Evolutionary conservation across 176 grass and related monocot species (phyloP).

Genomic region (Cenchrus purpureus): DNA sequence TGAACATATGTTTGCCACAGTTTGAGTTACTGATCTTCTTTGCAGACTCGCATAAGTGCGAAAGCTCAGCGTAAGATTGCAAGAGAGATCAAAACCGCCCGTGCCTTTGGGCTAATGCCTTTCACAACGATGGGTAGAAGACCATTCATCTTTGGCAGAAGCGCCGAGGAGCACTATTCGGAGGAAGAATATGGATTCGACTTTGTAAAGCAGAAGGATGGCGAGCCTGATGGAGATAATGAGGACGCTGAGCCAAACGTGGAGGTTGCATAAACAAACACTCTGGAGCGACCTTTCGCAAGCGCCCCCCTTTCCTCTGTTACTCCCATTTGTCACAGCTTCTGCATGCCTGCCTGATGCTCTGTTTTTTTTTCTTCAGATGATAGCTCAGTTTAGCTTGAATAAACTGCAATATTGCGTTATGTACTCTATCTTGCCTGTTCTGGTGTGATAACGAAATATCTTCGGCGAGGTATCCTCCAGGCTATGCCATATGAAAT

Average conservation of each 20-base stretch:
- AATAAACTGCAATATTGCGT: constrained; percentile 31
- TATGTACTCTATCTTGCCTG: neutral
- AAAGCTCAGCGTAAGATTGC: constrained; percentile 97
- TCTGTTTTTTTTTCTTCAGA: neutral
- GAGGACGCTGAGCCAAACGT: constrained; percentile 1
- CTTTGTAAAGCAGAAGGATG: constrained; percentile 37
- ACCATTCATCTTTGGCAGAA: constrained; percentile 74
- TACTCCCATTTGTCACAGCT: neutral
- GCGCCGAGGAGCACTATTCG: constrained; percentile 55
- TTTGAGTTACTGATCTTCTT: constrained; percentile 8
- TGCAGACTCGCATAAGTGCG: constrained; percentile 83
- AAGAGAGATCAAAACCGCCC: constrained; percentile 89
- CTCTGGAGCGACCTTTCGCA: neutral
- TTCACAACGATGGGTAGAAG: constrained; percentile 93
- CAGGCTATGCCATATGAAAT: constrained; percentile 8
- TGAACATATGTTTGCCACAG: neutral
- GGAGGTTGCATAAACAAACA: constrained; percentile 22
- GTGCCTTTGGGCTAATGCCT: constrained; percentile 85
- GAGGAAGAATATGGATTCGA: constrained; percentile 50
- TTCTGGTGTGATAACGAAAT: neutral
- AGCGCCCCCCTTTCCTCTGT: neutral
- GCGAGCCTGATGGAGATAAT: constrained; percentile 17
- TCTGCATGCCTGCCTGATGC: neutral
- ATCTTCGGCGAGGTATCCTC: neutral
- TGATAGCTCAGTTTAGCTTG: neutral